Evolutionary conservation across 179 eudicot genomes (phyloP).

Genomic region (Heliamphora pulchella): DNA sequence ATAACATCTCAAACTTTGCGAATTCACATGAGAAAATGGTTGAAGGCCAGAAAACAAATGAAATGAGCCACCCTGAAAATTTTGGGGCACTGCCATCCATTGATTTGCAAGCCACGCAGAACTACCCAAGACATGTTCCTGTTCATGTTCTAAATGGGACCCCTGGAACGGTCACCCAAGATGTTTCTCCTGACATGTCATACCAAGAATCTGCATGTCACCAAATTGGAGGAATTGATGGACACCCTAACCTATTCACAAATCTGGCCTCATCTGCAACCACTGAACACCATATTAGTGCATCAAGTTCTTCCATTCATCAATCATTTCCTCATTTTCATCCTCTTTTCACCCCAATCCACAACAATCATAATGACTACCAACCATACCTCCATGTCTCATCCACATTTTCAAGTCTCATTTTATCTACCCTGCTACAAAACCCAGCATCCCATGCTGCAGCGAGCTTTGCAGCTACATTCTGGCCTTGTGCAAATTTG

Average conservation of each 20-base stretch:
- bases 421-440: slow-evolving; percentile 70
- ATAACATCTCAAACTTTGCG: slow-evolving; percentile 22
- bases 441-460: slow-evolving; percentile 96
- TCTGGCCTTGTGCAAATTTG: slow-evolving; percentile 53
- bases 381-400: slow-evolving; percentile 54
- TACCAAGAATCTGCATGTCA: slow-evolving; percentile 43
- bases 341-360: slow-evolving; percentile 44
- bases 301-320: slow-evolving; percentile 42
- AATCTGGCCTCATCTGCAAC: slow-evolving; percentile 42
- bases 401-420: slow-evolving; percentile 62
- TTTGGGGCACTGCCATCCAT: slow-evolving; percentile 23
- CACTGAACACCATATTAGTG: slow-evolving; percentile 40
- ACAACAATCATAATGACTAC: slow-evolving; percentile 48
- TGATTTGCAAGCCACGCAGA: slow-evolving; percentile 41
- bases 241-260: slow-evolving; percentile 35
- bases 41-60: slow-evolving; percentile 19
- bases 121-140: slow-evolving; percentile 68
- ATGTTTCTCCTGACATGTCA: slow-evolving; percentile 41
- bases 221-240: slow-evolving; percentile 37
- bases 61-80: slow-evolving; percentile 22
- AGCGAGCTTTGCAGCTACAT: slow-evolving; percentile 78
- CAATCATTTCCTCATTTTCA: slow-evolving; percentile 43
- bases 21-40: slow-evolving; percentile 22
- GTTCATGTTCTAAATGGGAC: slow-evolving; percentile 81
- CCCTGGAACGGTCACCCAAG: slow-evolving; percentile 35